These are phyloP conservation scores for Ascocoryne sarcoides DNA, from an alignment of 2,329 filamentous ascomycete species.

Conservation along the genomic window DNA sequence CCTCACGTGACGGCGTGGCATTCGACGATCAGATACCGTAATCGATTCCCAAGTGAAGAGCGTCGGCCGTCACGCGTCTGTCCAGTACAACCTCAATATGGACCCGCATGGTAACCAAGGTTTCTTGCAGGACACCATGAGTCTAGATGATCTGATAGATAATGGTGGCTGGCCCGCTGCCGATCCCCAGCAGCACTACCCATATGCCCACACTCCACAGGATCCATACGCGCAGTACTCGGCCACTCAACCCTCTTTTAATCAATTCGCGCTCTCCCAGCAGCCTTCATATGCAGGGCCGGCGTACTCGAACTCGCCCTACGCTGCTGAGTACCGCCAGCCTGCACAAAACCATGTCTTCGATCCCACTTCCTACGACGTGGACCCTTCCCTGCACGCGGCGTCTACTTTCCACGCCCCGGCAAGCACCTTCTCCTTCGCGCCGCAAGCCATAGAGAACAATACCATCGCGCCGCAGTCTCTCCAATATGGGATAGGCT, in stretches of 20 bases:
- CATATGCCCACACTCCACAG: slow-evolving; percentile 9
- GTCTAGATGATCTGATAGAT: slow-evolving; percentile 24
- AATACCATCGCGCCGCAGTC: slow-evolving; percentile 25
- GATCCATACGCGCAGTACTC: slow-evolving; percentile 19
- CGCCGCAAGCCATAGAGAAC: slow-evolving; percentile 10
- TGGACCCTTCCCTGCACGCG: slow-evolving; percentile 23
- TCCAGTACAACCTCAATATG: slow-evolving; percentile 16
- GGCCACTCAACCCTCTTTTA: slow-evolving; percentile 14
- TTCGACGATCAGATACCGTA: too few relatives aligned
- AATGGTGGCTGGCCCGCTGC: slow-evolving; percentile 17
- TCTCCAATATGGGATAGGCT: slow-evolving; percentile 22
- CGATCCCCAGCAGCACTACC: slow-evolving; percentile 17
- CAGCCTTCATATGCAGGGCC: slow-evolving; percentile 19
- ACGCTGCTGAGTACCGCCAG: slow-evolving; percentile 22
- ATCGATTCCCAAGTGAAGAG: too few relatives aligned
- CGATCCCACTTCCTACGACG: slow-evolving; percentile 14
- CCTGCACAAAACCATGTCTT: slow-evolving; percentile 21
- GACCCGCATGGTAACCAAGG: slow-evolving; percentile 22
- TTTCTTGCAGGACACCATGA: slow-evolving; percentile 21
- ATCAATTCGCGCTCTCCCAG: slow-evolving; percentile 20
- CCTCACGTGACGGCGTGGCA: too few relatives aligned
- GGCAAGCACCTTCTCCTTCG: slow-evolving; percentile 22
- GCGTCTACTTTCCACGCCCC: slow-evolving; percentile 14
- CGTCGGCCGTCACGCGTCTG: too few relatives aligned
- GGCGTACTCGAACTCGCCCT: slow-evolving; percentile 23